Percentiles rank a stretch among this genome's conserved stretches.
Evolutionary conservation across 306 rosid genomes (phyloP).

Genomic region (Spatholobus suberectus): DNA sequence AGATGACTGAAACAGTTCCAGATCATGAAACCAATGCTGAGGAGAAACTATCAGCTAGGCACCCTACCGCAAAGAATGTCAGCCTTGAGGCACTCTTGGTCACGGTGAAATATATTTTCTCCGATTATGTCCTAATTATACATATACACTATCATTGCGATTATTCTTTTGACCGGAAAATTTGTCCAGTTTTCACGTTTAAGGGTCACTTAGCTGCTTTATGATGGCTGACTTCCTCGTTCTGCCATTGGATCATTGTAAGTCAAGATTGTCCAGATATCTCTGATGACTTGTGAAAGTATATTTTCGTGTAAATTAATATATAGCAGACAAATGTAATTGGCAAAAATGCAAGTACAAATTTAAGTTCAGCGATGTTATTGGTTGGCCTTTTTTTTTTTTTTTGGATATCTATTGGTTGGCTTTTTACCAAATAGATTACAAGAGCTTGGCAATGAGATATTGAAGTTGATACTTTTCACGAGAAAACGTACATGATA

Average conservation of each 20-base stretch:
- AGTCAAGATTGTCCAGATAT: background rate
- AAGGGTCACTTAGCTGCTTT: conserved; percentile 21
- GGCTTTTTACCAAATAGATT: background rate
- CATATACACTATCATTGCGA: background rate
- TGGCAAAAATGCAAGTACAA: background rate
- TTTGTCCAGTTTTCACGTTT: background rate
- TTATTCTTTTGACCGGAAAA: background rate
- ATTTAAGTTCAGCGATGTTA: background rate
- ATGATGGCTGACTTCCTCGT: background rate
- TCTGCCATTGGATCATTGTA: conserved; percentile 12
- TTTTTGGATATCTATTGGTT: no score
- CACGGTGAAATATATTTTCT: background rate
- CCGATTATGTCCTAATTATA: background rate
- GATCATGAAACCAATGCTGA: conserved; percentile 1
- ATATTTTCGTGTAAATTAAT: background rate
- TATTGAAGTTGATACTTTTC: background rate
- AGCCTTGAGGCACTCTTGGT: background rate
- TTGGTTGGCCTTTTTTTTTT: background rate
- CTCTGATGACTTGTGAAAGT: background rate
- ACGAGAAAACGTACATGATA: background rate
- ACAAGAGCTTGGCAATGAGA: background rate
- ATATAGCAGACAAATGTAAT: background rate
- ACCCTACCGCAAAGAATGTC: background rate
- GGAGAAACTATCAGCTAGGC: background rate
- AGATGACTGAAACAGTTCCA: conserved; percentile 29